These are phyloP conservation scores for Sicyos edulis DNA, from an alignment of 306 rosid genomes.

Conservation along the genomic window DNA sequence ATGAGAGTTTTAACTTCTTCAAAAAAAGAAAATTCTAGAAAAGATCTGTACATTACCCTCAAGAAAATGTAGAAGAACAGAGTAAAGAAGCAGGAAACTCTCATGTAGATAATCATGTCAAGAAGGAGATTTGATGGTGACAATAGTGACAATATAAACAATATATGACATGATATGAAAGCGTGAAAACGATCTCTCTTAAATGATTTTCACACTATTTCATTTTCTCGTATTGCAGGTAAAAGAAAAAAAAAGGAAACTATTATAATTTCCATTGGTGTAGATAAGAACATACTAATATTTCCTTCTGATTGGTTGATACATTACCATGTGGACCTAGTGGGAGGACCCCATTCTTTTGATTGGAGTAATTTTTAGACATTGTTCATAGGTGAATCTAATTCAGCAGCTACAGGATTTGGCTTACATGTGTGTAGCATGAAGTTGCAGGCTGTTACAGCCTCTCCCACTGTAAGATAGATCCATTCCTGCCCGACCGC, in stretches of 20 bases:
- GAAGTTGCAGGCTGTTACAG: conserved; percentile 41
- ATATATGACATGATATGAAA: background rate
- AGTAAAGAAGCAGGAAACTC: background rate
- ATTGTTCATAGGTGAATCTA: conserved; percentile 17
- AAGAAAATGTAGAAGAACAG: background rate
- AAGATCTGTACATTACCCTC: background rate
- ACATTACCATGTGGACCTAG: background rate
- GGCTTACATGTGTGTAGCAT: conserved; percentile 36
- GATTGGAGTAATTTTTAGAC: conserved; percentile 21
- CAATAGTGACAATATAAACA: background rate
- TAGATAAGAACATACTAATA: background rate
- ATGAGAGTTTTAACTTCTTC: background rate
- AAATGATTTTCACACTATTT: conserved; percentile 6
- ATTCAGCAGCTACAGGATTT: conserved; percentile 11
- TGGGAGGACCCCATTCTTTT: background rate
- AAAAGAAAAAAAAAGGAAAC: background rate
- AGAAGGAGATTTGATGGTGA: background rate
- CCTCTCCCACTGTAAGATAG: conserved; percentile 45
- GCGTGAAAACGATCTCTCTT: background rate
- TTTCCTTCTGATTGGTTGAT: conserved; percentile 12
- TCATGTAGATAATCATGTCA: conserved; percentile 4
- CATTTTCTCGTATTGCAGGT: background rate
- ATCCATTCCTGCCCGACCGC: conserved; percentile 36
- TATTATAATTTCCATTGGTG: background rate
- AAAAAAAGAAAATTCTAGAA: background rate